These are phyloP conservation scores for Cochlearia excelsa DNA, from an alignment of 345 rosid genomes.

Conservation along the genomic window DNA sequence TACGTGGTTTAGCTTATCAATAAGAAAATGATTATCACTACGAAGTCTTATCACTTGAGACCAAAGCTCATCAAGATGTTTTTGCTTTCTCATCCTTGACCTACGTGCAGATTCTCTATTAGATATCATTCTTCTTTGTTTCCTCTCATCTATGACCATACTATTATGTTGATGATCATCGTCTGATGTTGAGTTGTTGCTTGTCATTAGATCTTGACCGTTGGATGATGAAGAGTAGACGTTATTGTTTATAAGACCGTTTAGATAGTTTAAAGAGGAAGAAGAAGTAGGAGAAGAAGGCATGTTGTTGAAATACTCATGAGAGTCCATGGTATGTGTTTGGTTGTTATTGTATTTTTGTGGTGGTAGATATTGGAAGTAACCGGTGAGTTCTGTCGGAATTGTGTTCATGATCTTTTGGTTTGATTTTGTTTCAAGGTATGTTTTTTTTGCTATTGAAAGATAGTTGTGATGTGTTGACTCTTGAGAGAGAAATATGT, in stretches of 20 bases:
- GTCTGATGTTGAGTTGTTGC: constrained; percentile 67
- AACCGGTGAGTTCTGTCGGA: constrained; percentile 53
- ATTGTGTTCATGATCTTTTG: constrained; percentile 42
- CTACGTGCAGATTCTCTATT: constrained; percentile 95
- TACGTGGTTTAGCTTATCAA: constrained; percentile 62
- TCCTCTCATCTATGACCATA: constrained; percentile 73
- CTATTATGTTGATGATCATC: constrained; percentile 39
- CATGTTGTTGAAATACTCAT: constrained; percentile 38
- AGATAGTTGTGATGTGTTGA: too few relatives aligned
- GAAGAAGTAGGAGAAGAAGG: constrained; percentile 39
- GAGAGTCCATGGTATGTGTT: constrained; percentile 25
- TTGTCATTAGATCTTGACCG: constrained; percentile 40
- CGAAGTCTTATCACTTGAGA: constrained; percentile 76
- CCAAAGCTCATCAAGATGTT: constrained; percentile 93
- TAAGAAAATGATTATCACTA: constrained; percentile 61
- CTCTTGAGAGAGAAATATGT: too few relatives aligned
- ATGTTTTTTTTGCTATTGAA: background rate
- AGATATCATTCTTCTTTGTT: constrained; percentile 88
- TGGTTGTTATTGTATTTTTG: constrained; percentile 35
- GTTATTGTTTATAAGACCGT: constrained; percentile 37
- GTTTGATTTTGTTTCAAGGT: background rate
- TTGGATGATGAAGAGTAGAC: constrained; percentile 37
- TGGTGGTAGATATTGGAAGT: constrained; percentile 42
- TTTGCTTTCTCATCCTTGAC: constrained; percentile 95
- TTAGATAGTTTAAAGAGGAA: constrained; percentile 40